These are phyloP conservation scores for Carex scoparia DNA, from an alignment of 176 grass and related monocot species.

Conservation along the genomic window DNA sequence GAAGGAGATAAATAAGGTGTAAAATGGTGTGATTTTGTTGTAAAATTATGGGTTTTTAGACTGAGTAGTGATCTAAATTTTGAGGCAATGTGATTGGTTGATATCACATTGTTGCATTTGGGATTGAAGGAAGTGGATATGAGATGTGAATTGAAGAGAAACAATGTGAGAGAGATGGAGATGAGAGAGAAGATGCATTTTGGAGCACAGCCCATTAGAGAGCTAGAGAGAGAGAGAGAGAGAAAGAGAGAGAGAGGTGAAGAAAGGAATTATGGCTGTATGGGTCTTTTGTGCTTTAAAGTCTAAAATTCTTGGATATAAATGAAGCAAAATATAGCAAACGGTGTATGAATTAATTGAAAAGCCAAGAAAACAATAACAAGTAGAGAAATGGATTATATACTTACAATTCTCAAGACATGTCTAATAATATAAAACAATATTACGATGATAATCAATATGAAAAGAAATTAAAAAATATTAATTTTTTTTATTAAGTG, in stretches of 20 bases:
- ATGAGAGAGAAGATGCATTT: conserved; percentile 29
- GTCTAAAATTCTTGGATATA: neutral
- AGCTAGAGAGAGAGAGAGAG: neutral
- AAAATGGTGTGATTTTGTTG: conserved; percentile 14
- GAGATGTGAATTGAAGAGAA: conserved; percentile 33
- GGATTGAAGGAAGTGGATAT: conserved; percentile 14
- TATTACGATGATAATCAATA: no score
- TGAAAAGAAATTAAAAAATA: no score
- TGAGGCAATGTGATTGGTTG: conserved; percentile 3
- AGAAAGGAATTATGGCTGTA: neutral
- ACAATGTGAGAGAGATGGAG: conserved; percentile 18
- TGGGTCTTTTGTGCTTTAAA: conserved; percentile 13
- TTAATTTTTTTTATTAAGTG: no score
- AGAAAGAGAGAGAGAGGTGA: neutral
- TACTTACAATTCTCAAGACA: no score
- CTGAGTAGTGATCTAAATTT: conserved; percentile 33
- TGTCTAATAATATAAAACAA: no score
- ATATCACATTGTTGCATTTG: conserved; percentile 18
- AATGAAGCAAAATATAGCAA: neutral
- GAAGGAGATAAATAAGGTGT: conserved; percentile 15
- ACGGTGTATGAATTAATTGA: neutral
- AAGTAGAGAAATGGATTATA: no score
- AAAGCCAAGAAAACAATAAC: neutral
- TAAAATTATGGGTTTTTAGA: conserved; percentile 2
- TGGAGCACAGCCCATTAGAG: conserved; percentile 28